phyloP scores from a whole-genome alignment of 306 rosid genomes.

The Begonia peltatifolia region DNA sequence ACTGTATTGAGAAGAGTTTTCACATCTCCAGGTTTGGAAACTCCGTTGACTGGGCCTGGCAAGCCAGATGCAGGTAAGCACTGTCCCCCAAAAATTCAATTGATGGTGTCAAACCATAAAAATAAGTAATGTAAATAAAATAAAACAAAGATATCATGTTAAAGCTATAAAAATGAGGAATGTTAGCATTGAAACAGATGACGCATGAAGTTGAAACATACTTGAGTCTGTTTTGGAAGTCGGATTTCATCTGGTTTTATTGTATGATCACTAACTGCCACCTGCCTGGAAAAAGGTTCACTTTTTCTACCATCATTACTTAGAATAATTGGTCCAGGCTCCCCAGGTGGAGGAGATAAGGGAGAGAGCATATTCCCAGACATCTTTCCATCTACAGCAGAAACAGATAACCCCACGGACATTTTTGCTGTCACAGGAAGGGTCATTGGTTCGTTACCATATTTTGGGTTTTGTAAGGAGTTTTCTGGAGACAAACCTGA shows the following conservation, averaged over 20 bases:
- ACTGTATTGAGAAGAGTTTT: constrained; percentile 15
- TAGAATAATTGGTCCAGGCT: constrained; percentile 21
- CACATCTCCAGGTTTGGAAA: constrained; percentile 27
- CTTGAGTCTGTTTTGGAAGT: constrained; percentile 48
- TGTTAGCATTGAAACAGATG: not conserved
- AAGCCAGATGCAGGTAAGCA: constrained; percentile 20
- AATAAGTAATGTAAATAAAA: not conserved
- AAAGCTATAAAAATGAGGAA: constrained; percentile 1
- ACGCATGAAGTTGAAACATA: constrained; percentile 13
- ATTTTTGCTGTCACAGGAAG: constrained; percentile 19
- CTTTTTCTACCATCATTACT: constrained; percentile 31
- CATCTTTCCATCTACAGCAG: constrained; percentile 23
- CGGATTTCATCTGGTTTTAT: constrained; percentile 33
- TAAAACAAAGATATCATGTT: not conserved
- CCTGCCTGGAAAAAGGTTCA: constrained; percentile 43
- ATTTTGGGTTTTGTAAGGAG: constrained; percentile 21
- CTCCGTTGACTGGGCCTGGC: constrained; percentile 24
- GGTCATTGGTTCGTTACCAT: constrained; percentile 20
- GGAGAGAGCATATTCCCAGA: constrained; percentile 15
- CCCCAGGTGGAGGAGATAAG: constrained; percentile 20
- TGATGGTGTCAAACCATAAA: constrained; percentile 1
- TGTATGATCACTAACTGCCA: constrained; percentile 51
- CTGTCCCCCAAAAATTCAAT: constrained; percentile 32
- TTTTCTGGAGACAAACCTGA: constrained; percentile 17
- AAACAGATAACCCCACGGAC: constrained; percentile 17